A percentile compares a stretch with the other conserved stretches of the same genome.
Evolutionary conservation across 805 yeast species (phyloP).

Genomic region (Scheffersomyces stipitis): DNA sequence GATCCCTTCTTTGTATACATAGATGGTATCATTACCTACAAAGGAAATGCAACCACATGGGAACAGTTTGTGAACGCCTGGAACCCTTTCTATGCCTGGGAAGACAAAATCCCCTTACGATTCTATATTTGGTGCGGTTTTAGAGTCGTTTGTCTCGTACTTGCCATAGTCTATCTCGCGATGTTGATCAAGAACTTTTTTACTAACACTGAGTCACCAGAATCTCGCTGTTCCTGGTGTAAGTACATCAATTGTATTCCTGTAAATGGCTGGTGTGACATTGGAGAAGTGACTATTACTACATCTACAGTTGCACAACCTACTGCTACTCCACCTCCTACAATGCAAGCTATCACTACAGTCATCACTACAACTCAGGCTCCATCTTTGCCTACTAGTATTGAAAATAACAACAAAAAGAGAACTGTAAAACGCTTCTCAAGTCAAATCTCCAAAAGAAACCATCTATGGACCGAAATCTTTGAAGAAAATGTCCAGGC

Average conservation of each 20-base stretch:
- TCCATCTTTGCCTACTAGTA: constrained; percentile 18
- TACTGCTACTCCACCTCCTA: constrained; percentile 5
- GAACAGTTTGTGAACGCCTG: constrained; percentile 36
- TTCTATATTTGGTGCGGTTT: constrained; percentile 55
- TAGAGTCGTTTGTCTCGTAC: constrained; percentile 44
- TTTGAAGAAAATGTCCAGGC: neutral
- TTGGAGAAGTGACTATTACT: constrained; percentile 37
- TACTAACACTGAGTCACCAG: constrained; percentile 20
- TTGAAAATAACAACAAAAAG: no score
- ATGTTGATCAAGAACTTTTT: constrained; percentile 50
- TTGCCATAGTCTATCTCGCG: constrained; percentile 51
- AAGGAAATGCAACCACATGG: constrained; percentile 26
- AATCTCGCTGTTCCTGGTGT: constrained; percentile 60
- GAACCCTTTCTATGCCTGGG: constrained; percentile 37
- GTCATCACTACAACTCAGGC: constrained; percentile 5
- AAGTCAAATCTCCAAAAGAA: no score
- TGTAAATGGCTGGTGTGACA: constrained; percentile 67
- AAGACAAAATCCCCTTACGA: constrained; percentile 31
- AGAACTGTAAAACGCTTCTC: no score
- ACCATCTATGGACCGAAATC: neutral
- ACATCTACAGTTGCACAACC: constrained; percentile 8
- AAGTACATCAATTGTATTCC: constrained; percentile 71
- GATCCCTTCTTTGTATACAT: constrained; percentile 53
- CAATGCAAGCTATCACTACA: constrained; percentile 6
- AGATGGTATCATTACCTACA: constrained; percentile 39